These are phyloP conservation scores for Hyphopichia burtonii DNA, from an alignment of 1,139 yeast genomes.

Conservation along the genomic window DNA sequence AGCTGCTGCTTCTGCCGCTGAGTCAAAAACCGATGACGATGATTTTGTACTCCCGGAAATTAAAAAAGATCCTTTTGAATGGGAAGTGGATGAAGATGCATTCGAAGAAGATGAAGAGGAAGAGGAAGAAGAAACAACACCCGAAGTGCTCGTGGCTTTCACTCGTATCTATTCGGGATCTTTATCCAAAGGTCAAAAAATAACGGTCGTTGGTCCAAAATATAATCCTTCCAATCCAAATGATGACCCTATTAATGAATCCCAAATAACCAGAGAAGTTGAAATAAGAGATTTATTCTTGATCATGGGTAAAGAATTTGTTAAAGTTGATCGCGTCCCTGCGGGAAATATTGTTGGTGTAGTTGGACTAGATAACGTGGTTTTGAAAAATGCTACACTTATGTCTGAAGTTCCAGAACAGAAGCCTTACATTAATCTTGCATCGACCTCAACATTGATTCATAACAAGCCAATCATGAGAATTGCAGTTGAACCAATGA, in stretches of 20 bases:
- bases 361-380: constrained; percentile 81
- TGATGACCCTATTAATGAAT: constrained; percentile 35
- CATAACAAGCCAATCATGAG: constrained; percentile 83
- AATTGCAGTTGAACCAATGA: constrained; percentile 91
- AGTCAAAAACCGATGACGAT: constrained; percentile 20
- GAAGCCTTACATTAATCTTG: constrained; percentile 72
- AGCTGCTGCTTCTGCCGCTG: constrained; percentile 39
- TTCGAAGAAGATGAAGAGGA: constrained; percentile 41
- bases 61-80: constrained; percentile 40
- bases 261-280: constrained; percentile 46
- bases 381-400: constrained; percentile 85
- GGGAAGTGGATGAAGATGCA: constrained; percentile 45
- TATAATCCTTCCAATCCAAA: constrained; percentile 70
- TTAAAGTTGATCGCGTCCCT: constrained; percentile 75
- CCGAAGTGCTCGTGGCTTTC: constrained; percentile 78
- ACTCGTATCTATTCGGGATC: constrained; percentile 89
- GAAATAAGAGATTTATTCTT: constrained; percentile 69
- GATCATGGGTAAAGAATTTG: constrained; percentile 90
- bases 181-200: constrained; percentile 66
- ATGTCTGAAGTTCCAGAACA: constrained; percentile 43
- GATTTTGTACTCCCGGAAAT: constrained; percentile 32
- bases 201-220: constrained; percentile 81
- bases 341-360: constrained; percentile 96
- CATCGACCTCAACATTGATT: constrained; percentile 51
- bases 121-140: constrained; percentile 36